Base-by-base conservation (phyloP, 1,284 basidiomycete species). In the Melampsora larici-populina region DNA sequence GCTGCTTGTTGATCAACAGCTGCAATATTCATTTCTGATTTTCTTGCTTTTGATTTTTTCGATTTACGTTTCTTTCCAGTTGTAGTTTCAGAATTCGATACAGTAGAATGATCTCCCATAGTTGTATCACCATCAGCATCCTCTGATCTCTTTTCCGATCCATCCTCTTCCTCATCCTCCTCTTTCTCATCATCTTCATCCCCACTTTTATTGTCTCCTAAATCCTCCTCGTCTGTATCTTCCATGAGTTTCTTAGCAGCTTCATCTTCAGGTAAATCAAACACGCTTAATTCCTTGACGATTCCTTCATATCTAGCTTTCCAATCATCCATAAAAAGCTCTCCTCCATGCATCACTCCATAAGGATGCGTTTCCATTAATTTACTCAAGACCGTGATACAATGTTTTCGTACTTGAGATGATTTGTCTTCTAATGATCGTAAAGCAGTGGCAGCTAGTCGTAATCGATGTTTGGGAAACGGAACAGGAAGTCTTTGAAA, bases 321-420 rank as follows among this genome's bases (percentile, higher is more conserved):
- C 90, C 93, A 98, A 77, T 91, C 89, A 0, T 87, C 86, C 4
- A 89, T 85, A 66, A 89, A 89, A 69, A 99, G 86, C 64, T 89
- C 88, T 0, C 94, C 95, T 0, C 94, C 95, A 81, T 97, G 90
- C 84, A 92, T 88, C 11, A 89, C 82, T 0, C 91, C 91, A 83
- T 92, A 98, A 1, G 96, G 95, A 85, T 99, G 96, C 0, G 94
- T 97, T 79, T 89, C 82, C 60, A 99, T 86, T 31, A 99, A 86
- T 81, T 89, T 89, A 66, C 89, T 89, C 43, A 99, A 85, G 7
- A 97, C 86, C 24, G 88, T 87, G 70, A 93, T 91, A 13, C 94
- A 91, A 78, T 89, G 89, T 84, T 94, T 94, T 80, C 96, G 88
- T 17, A 97, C 96, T 15, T 88, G 90, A 43, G 92, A 90, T 0